Evolutionary conservation across 495 filamentous ascomycete genomes (phyloP), one percentile per base, ranked within the genome.

Genomic region (Xylaria cubensis): DNA sequence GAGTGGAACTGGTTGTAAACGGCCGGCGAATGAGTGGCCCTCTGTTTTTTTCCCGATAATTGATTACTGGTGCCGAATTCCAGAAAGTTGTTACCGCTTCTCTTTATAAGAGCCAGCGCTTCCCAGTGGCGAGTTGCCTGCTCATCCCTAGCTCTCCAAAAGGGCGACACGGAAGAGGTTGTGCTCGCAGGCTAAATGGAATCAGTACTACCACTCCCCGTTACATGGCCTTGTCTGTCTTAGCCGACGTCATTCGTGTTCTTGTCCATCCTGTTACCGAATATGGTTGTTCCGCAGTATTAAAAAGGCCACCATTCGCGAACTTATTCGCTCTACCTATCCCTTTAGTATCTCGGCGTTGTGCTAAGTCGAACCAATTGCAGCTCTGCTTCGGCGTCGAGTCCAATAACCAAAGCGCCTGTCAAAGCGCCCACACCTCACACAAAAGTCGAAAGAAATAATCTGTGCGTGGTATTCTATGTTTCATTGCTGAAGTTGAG

Each of bases 131-230:
- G 32, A 29, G 46, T 53, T 19, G 7, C 9, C 46, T 39, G 5
- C 44, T 13, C 64, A 65, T 12, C 26, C 19, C 36, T 24, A n/a
- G 50, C 48, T 36, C 65, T 56, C 65, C 65, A 21, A 67, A 67
- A 55, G n/a, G 50, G 65, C 56, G 65, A 67, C 34, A 42, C 65
- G 65, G 65, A 67, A 32, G 64, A 34, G 26, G 50, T 42, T 67
- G 32, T 36, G 9, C 36, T 67, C 65, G 50, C 65, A 67, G 65
- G 65, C 65, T 67, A 67, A 67, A 67, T 67, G 65, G 65, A 42
- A 67, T 3, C 17, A 56, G 32, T 21, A 32, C 65, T 34, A 67
- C 65, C 48, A 39, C 32, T 44, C 36, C 21, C 64, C 64, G 65
- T 56, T 41, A 17, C n/a, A 44, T 42, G 10, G 34, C 10, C 65